Percentiles rank a stretch among this genome's conserved stretches.
phyloP scores from a whole-genome alignment of 495 filamentous ascomycete genomes.

The Rusavskia elegans region DNA sequence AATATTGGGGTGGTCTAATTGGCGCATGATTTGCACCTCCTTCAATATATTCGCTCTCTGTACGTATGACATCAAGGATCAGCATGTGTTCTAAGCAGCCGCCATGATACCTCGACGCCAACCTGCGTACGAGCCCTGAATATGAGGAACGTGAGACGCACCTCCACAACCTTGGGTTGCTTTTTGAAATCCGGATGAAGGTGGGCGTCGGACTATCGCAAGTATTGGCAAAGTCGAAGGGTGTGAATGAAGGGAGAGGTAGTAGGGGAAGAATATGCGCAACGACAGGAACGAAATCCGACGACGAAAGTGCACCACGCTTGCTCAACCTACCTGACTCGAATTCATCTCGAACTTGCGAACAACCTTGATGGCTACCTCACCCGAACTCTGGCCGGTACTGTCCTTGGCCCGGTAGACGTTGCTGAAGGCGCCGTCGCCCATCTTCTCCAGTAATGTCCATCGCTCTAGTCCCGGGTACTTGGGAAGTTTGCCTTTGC shows the following conservation, averaged over 20 bases:
- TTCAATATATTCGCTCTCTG: constrained; percentile 95
- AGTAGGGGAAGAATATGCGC: background rate
- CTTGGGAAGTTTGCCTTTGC: constrained; percentile 66
- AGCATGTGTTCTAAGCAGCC: constrained; percentile 5
- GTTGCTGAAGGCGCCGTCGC: constrained; percentile 97
- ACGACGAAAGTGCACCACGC: constrained; percentile 4
- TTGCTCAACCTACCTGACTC: constrained; percentile 63
- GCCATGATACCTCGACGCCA: background rate
- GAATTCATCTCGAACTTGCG: constrained; percentile 98
- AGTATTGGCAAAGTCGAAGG: constrained; percentile 22
- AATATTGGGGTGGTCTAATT: constrained; percentile 89
- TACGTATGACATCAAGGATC: constrained; percentile 2
- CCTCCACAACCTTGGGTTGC: constrained; percentile 87
- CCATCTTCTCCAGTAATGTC: constrained; percentile 92
- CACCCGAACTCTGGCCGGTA: constrained; percentile 41
- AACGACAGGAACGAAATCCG: background rate
- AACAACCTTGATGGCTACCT: constrained; percentile 97
- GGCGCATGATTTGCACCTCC: constrained; percentile 97
- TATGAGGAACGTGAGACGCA: constrained; percentile 43
- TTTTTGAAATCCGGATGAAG: constrained; percentile 93
- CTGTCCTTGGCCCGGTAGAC: constrained; percentile 80
- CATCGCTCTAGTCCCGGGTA: constrained; percentile 90
- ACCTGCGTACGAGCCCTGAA: background rate
- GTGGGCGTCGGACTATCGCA: constrained; percentile 56
- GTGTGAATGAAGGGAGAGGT: background rate